Conservation (phyloP, 2,329 filamentous ascomycete genomes). For the Pseudogymnoascus sp. region DNA sequence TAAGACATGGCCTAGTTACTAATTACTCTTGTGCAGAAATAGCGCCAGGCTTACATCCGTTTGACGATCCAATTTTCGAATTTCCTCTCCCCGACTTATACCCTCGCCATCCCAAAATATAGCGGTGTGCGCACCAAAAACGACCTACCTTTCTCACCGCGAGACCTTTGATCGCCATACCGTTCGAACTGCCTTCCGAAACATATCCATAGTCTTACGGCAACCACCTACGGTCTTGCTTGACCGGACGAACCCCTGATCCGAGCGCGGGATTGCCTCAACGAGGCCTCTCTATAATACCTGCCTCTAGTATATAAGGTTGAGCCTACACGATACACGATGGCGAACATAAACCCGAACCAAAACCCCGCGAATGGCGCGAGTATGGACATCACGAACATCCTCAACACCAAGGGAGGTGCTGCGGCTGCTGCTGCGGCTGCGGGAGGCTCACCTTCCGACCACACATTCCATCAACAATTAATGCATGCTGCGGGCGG, state of each 20-base stretch:
- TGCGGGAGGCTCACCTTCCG: conserved; percentile 21
- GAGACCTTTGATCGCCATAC: background rate
- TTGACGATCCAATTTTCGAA: background rate
- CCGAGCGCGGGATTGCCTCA: conserved; percentile 21
- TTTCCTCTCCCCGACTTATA: background rate
- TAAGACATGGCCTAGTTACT: background rate
- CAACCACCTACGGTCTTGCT: background rate
- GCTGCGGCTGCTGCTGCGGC: conserved; percentile 26
- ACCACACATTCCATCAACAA: conserved; percentile 29
- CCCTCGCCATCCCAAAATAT: background rate
- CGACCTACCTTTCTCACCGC: background rate
- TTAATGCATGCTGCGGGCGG: conserved; percentile 27
- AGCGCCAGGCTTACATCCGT: background rate
- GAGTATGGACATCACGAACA: conserved; percentile 31
- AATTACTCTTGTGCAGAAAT: conserved; percentile 1
- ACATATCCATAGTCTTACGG: conserved; percentile 1
- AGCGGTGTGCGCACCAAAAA: background rate
- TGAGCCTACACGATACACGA: conserved; percentile 11
- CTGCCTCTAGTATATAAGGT: conserved; percentile 20
- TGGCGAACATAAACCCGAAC: conserved; percentile 9
- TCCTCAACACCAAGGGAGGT: conserved; percentile 30
- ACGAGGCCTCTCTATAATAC: conserved; percentile 7
- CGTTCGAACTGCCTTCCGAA: background rate
- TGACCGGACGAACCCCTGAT: conserved; percentile 26
- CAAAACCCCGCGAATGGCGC: conserved; percentile 1